Evolutionary conservation across 2,329 filamentous ascomycete species (phyloP).

Genomic region (Apiospora marii): DNA sequence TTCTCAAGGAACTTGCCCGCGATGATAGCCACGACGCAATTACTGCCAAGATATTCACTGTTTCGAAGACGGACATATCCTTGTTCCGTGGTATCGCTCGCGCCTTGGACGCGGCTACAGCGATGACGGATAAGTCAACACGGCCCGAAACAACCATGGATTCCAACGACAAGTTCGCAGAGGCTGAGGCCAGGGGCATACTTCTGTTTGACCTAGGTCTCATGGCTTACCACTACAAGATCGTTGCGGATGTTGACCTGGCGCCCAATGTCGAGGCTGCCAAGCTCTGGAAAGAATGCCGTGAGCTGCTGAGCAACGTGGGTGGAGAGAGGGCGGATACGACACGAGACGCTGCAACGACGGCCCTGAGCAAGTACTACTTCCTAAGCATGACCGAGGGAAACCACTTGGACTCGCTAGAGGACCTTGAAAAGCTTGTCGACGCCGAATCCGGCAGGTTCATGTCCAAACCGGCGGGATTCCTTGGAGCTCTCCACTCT

Average conservation of each 20-base stretch:
- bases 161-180: background rate
- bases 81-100: constrained; percentile 31
- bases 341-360: constrained; percentile 24
- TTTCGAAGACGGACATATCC: constrained; percentile 28
- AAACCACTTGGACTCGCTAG: constrained; percentile 25
- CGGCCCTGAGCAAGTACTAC: constrained; percentile 33
- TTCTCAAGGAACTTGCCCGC: constrained; percentile 32
- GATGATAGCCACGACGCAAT: constrained; percentile 29
- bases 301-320: background rate
- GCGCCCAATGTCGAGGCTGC: background rate
- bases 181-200: background rate
- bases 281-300: background rate
- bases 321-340: background rate
- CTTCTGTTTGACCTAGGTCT: background rate
- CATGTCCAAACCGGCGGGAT: background rate
- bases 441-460: background rate
- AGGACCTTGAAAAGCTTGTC: constrained; percentile 22
- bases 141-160: background rate
- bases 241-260: background rate
- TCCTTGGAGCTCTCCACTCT: background rate
- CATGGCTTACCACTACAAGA: background rate
- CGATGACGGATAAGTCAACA: background rate
- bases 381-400: constrained; percentile 34
- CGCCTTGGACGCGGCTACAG: constrained; percentile 30
- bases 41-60: constrained; percentile 31